These are phyloP conservation scores for Fagopyrum tataricum DNA, from an alignment of 148 eudicot genomes.

Conservation along the genomic window DNA sequence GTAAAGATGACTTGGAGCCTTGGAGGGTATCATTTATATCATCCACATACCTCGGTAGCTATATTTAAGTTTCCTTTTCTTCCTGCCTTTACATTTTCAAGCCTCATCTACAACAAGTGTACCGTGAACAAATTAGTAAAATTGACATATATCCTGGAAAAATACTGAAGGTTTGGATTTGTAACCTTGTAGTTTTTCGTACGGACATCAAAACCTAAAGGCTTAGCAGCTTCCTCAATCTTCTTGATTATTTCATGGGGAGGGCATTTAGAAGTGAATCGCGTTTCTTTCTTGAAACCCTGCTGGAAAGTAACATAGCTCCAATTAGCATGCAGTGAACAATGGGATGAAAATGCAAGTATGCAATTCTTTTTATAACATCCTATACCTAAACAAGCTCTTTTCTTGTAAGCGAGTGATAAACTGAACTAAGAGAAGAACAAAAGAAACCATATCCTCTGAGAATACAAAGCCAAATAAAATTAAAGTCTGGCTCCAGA, in stretches of 20 bases:
- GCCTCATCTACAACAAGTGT: slow-evolving; percentile 66
- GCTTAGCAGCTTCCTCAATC: slow-evolving; percentile 94
- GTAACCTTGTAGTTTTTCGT: slow-evolving; percentile 92
- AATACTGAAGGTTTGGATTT: not conserved
- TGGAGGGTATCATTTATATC: not conserved
- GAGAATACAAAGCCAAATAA: not conserved
- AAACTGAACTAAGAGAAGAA: not conserved
- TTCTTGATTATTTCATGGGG: slow-evolving; percentile 77
- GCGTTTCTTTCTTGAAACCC: slow-evolving; percentile 89
- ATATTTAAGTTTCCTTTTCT: slow-evolving; percentile 94
- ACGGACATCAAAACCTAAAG: slow-evolving; percentile 86
- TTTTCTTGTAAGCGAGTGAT: not conserved
- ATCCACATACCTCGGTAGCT: slow-evolving; percentile 66
- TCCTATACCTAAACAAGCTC: not conserved
- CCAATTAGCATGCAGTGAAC: not conserved
- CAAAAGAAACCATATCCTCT: not conserved
- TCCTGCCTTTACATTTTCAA: slow-evolving; percentile 87
- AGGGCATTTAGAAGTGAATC: slow-evolving; percentile 80
- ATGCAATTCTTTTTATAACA: not conserved
- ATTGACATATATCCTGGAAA: not conserved
- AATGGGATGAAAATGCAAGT: not conserved
- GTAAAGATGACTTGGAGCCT: not conserved
- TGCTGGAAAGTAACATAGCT: slow-evolving; percentile 16
- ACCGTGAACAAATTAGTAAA: not conserved
- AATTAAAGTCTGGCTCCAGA: not conserved